phyloP scores from a whole-genome alignment of 257 asterid species.

The Avicennia marina region DNA sequence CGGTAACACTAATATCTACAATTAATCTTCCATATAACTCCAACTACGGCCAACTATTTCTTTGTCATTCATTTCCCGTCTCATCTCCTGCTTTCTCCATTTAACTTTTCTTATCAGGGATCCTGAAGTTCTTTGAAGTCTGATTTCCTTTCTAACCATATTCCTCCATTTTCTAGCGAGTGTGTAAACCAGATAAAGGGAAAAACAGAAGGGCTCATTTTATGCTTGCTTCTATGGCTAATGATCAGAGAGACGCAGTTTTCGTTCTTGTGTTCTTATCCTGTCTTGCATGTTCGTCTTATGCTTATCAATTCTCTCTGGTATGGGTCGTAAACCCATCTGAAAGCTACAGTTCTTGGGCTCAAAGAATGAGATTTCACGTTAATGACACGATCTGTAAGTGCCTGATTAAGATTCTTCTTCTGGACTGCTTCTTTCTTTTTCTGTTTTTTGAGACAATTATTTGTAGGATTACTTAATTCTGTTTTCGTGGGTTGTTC shows the following conservation, averaged over 20 bases:
- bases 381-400: constrained; percentile 76
- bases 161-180: too few species aligned
- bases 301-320: constrained; percentile 32
- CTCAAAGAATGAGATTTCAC: constrained; percentile 54
- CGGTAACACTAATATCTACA: too few species aligned
- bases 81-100: too few species aligned
- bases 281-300: not conserved
- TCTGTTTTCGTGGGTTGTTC: not conserved
- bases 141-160: too few species aligned
- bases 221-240: not conserved
- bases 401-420: not conserved
- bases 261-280: not conserved
- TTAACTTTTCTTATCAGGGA: too few species aligned
- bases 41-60: too few species aligned
- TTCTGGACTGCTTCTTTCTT: not conserved
- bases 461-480: not conserved
- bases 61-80: too few species aligned
- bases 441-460: not conserved
- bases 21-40: too few species aligned
- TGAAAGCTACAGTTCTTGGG: constrained; percentile 54
- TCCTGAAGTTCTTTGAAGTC: too few species aligned
- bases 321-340: constrained; percentile 55
- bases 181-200: too few species aligned
- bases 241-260: not conserved
- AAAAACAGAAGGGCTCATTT: too few species aligned